Percentiles rank a stretch among this genome's conserved stretches.
These are phyloP conservation scores for Trichomonas tenax DNA, from an alignment of 208 protist species.

Conservation along the genomic window DNA sequence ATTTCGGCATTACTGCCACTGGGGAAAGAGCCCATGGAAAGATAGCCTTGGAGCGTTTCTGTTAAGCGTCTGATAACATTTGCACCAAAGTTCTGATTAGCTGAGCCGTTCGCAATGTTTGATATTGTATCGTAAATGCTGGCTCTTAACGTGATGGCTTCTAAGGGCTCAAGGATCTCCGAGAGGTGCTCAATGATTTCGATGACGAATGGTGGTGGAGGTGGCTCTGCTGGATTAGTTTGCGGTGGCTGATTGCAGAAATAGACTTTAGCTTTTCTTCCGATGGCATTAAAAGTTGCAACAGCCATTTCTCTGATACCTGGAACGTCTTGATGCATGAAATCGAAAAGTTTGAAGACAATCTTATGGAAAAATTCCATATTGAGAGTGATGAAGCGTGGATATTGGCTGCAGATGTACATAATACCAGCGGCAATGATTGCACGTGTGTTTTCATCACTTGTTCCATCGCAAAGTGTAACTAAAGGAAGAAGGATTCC, in stretches of 20 bases:
- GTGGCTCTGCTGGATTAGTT: not conserved
- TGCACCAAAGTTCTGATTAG: not conserved
- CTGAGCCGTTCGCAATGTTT: not conserved
- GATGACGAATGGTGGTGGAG: not conserved
- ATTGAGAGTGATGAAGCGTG: not conserved
- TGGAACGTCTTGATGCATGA: not conserved
- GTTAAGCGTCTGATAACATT: not conserved
- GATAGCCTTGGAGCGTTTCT: not conserved
- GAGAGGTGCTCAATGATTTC: not conserved
- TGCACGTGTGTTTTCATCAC: not conserved
- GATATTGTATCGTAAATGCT: not conserved
- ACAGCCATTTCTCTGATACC: constrained; percentile 17
- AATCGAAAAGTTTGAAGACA: not conserved
- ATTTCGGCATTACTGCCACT: not conserved
- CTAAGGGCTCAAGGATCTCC: not conserved
- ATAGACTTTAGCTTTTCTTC: not conserved
- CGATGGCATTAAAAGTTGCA: not conserved
- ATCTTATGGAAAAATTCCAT: not conserved
- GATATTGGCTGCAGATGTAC: not conserved
- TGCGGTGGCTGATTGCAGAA: not conserved
- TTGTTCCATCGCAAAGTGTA: not conserved
- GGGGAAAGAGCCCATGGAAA: not conserved
- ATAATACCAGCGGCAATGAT: not conserved
- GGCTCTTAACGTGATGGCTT: not conserved
- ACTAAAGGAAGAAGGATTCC: not conserved